Conservation (phyloP, 345 rosid genomes). For the Cochlearia excelsa region DNA sequence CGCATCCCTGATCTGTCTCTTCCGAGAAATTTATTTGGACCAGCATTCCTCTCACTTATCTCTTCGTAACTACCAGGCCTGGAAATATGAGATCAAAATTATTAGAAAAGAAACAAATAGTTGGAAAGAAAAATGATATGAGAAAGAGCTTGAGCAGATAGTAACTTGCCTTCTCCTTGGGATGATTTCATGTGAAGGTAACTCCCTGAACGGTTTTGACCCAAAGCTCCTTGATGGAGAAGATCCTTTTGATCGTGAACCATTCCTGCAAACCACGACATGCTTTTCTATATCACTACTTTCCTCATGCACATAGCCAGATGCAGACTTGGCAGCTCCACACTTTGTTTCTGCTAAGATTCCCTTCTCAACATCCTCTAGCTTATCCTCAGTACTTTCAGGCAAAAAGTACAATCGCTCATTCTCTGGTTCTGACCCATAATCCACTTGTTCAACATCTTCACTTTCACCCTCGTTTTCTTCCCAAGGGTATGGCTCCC, state of each 20-base stretch:
- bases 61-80: conserved; percentile 42
- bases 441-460: conserved; percentile 52
- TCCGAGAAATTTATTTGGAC: conserved; percentile 32
- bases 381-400: conserved; percentile 38
- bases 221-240: conserved; percentile 24
- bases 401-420: conserved; percentile 35
- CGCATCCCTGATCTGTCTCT: conserved; percentile 41
- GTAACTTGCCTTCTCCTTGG: conserved; percentile 46
- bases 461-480: conserved; percentile 36
- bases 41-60: conserved; percentile 17
- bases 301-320: conserved; percentile 30
- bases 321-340: conserved; percentile 19
- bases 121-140: neutral
- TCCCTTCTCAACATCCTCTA: conserved; percentile 36
- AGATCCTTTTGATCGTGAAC: conserved; percentile 26
- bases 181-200: conserved; percentile 31
- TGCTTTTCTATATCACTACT: conserved; percentile 36
- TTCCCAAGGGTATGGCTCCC: conserved; percentile 54
- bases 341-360: conserved; percentile 8
- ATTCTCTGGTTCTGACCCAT: conserved; percentile 53
- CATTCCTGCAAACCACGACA: conserved; percentile 31
- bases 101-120: too few relatives aligned
- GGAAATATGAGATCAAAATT: conserved; percentile 19
- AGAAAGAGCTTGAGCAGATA: neutral
- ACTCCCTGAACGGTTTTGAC: conserved; percentile 27